Base-by-base conservation (phyloP, 768 basidiomycete genomes). In the Suillus occidentalis region DNA sequence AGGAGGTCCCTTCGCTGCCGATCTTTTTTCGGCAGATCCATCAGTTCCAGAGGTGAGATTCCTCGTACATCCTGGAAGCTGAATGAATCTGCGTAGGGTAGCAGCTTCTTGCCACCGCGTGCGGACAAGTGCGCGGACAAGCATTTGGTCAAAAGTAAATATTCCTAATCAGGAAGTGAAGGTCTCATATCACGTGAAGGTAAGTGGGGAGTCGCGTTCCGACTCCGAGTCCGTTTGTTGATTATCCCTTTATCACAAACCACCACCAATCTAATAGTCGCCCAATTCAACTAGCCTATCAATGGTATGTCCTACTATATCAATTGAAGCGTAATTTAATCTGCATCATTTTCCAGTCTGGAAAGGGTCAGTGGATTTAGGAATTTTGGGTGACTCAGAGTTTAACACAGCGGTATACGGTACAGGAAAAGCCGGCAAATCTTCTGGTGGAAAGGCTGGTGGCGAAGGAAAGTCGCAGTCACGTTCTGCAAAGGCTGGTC, bases 401-500 rank as follows among this genome's bases (percentile, higher is more conserved):
- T 12, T 60, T 69, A 62, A 75, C 62, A 39, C 36, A 28, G 16
- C 1, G 63, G 42, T 22, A 55, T 62, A 82, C 82, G 85, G 42
- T 28, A 58, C 64, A 82, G 84, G 85, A 68, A 83, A 82, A 76
- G 80, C 79, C 62, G 81, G 81, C 69, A 83, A 83, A 73, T 80
- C 83, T 28, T 28, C 58, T 61, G 80, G 80, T 69, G 86, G 87
- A 67, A 87, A 85, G 69, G 79, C 85, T 36, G 72, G 74, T 34
- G 67, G 79, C 59, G 81, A 80, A 66, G 79, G 76, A 37, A 90
- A 90, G 72, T 78, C 88, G 4, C 85, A 87, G 70, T 90, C 89
- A 16, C 87, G 89, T 61, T 90, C 89, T 28, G 82, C 89, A 62
- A 90, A 89, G 72, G 89, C 89, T 14, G 89, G 89, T 70, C 85